Evolutionary conservation across 805 yeast species (phyloP).

Genomic region (Metschnikowia proteae): DNA sequence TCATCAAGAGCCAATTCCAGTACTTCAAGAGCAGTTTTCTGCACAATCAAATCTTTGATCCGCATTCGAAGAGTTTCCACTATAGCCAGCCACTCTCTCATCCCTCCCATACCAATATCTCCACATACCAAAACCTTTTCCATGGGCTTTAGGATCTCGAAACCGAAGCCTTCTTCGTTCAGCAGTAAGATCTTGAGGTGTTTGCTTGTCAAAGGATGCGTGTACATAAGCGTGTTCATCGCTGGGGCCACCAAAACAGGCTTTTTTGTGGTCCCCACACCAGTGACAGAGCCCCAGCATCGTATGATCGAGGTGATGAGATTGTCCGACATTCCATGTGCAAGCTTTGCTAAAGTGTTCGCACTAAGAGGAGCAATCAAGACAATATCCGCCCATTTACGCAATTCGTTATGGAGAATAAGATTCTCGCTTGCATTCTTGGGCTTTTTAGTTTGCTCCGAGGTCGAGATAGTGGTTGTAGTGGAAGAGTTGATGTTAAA

Average conservation of each 20-base stretch:
- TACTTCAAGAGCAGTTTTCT: conserved; percentile 15
- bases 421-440: conserved; percentile 23
- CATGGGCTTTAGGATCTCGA: conserved; percentile 43
- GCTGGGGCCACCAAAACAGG: conserved; percentile 48
- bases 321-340: conserved; percentile 44
- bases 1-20: conserved; percentile 10
- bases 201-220: conserved; percentile 43
- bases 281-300: conserved; percentile 36
- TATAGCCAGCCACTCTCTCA: conserved; percentile 46
- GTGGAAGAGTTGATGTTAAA: conserved; percentile 15
- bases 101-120: conserved; percentile 49
- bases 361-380: conserved; percentile 45
- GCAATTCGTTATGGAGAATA: conserved; percentile 41
- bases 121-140: conserved; percentile 47
- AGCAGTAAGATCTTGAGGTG: conserved; percentile 32
- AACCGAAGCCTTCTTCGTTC: conserved; percentile 40
- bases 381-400: conserved; percentile 48
- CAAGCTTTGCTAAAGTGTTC: conserved; percentile 41
- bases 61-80: conserved; percentile 41
- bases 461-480: conserved; percentile 20
- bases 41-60: conserved; percentile 27
- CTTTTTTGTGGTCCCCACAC: conserved; percentile 24
- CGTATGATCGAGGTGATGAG: conserved; percentile 40
- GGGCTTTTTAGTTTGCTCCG: conserved; percentile 16
- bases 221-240: conserved; percentile 47